These are phyloP conservation scores for Aspergillus sojae DNA, from an alignment of 2,329 filamentous ascomycete species.

Conservation along the genomic window DNA sequence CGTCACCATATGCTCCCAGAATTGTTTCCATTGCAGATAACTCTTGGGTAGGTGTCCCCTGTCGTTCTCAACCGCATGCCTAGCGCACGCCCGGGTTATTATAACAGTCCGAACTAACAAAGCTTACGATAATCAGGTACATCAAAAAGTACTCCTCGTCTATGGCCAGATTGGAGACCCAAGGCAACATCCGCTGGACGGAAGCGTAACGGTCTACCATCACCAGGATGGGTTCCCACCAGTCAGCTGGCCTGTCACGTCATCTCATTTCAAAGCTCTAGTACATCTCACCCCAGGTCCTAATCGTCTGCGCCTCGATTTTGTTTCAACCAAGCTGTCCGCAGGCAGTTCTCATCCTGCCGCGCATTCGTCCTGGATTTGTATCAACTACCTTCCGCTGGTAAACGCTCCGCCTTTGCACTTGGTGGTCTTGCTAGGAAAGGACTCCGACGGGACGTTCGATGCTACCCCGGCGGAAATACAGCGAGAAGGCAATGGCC, in stretches of 20 bases:
- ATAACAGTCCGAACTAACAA: conserved; percentile 12
- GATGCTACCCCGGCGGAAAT: conserved; percentile 77
- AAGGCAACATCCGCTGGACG: conserved; percentile 69
- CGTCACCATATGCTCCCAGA: conserved; percentile 79
- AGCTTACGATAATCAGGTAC: conserved; percentile 61
- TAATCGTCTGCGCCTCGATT: conserved; percentile 87
- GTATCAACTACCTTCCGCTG: conserved; percentile 82
- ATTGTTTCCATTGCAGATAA: conserved; percentile 79
- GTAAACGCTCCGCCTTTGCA: conserved; percentile 81
- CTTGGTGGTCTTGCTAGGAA: conserved; percentile 82
- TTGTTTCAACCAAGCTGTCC: conserved; percentile 77
- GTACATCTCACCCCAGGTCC: conserved; percentile 89
- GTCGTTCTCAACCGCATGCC: neutral
- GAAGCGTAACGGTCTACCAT: conserved; percentile 75
- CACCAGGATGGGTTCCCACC: conserved; percentile 84
- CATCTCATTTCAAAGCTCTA: conserved; percentile 88
- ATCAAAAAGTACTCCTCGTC: conserved; percentile 85
- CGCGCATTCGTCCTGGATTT: conserved; percentile 77
- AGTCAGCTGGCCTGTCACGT: conserved; percentile 81
- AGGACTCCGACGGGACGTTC: conserved; percentile 83
- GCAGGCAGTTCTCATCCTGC: conserved; percentile 63
- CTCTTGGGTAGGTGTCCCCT: conserved; percentile 72
- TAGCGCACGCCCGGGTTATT: neutral
- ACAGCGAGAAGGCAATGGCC: conserved; percentile 77
- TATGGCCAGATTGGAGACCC: conserved; percentile 80